Evolutionary conservation across 148 eudicot genomes (phyloP).

Genomic region (Limonium bicolor): DNA sequence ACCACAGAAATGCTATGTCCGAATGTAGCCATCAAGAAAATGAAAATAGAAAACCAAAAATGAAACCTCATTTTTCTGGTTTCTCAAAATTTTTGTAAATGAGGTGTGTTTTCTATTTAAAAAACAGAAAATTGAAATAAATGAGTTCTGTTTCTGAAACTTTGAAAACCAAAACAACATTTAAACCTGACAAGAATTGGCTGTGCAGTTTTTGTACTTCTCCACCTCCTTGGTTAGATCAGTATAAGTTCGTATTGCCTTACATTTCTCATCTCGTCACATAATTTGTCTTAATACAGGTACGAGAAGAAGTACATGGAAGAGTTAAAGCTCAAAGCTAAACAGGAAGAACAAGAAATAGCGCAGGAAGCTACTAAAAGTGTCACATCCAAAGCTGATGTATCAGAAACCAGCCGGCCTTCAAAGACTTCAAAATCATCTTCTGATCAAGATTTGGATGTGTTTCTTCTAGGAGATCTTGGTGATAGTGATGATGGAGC

Average conservation of each 20-base stretch:
- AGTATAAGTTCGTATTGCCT: no score
- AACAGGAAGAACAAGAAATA: slow-evolving; percentile 37
- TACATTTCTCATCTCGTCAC: no score
- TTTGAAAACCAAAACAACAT: no score
- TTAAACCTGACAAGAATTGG: no score
- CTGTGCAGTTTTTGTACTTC: background rate
- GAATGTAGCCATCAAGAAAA: no score
- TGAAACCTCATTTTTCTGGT: no score
- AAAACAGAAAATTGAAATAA: no score
- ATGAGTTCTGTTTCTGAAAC: no score
- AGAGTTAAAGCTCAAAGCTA: slow-evolving; percentile 37
- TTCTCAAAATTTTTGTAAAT: no score
- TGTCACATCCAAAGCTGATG: slow-evolving; percentile 31
- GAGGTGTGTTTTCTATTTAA: no score
- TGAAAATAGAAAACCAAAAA: no score
- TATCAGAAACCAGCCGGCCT: slow-evolving; percentile 21
- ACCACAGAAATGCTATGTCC: no score
- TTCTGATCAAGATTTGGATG: slow-evolving; percentile 93
- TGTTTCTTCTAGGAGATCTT: slow-evolving; percentile 82
- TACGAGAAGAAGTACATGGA: slow-evolving; percentile 66
- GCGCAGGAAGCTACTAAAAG: slow-evolving; percentile 30
- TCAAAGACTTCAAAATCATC: slow-evolving; percentile 35
- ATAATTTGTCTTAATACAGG: slow-evolving; percentile 37
- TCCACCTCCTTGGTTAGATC: background rate
- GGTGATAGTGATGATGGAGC: slow-evolving; percentile 79